phyloP scores from a whole-genome alignment of 371 early-diverging fungal genomes.

The Mucor velutinosus region DNA sequence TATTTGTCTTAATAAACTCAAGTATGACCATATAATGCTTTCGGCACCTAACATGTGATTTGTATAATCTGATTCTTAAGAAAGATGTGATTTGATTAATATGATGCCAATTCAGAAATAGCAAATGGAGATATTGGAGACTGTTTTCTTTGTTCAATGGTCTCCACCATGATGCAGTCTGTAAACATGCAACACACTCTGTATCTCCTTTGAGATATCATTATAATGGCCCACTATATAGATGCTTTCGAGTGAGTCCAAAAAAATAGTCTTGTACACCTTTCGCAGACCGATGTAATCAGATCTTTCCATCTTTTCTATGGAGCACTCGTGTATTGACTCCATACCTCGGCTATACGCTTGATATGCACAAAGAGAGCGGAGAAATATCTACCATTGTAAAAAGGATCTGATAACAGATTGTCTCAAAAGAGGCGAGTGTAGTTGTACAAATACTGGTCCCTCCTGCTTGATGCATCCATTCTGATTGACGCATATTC shows the following conservation, averaged over 20 bases:
- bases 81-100: neutral
- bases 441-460: neutral
- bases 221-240: neutral
- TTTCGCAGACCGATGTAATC: neutral
- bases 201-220: neutral
- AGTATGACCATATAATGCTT: neutral
- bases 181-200: neutral
- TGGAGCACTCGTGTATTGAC: neutral
- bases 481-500: neutral
- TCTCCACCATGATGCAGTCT: neutral
- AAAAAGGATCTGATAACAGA: neutral
- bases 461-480: neutral
- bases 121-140: neutral
- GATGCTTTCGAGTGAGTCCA: neutral
- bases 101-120: neutral
- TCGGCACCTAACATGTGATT: neutral
- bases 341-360: neutral
- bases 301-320: neutral
- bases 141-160: neutral
- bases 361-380: neutral
- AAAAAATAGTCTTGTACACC: neutral
- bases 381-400: neutral
- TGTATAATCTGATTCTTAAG: neutral
- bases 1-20: constrained; percentile 6
- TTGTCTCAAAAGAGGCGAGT: neutral